Percentiles rank a stretch among this genome's conserved stretches.
Conservation (phyloP, 1,284 basidiomycete species). For the Marasmius tenuissimus region DNA sequence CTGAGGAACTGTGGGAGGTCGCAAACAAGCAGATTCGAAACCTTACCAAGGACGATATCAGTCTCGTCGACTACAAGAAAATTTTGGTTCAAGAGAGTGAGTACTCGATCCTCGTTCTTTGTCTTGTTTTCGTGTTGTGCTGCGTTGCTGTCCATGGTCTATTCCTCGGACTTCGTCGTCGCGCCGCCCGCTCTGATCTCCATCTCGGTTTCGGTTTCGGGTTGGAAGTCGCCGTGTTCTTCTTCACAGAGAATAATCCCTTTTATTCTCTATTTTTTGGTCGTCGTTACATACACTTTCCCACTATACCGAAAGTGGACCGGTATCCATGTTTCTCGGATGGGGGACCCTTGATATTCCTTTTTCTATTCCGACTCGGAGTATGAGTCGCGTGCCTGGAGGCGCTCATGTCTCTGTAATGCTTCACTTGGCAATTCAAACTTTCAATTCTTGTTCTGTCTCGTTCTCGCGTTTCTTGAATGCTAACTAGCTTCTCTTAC, state of each 20-base stretch:
- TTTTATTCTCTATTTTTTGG: too few species aligned
- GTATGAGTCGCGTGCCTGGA: not conserved
- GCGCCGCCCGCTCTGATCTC: too few species aligned
- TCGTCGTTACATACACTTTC: too few species aligned
- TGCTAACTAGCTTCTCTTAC: slow-evolving; percentile 7
- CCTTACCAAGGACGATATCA: slow-evolving; percentile 86
- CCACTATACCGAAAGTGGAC: too few species aligned
- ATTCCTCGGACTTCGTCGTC: too few species aligned
- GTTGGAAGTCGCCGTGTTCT: too few species aligned
- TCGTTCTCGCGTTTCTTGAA: not conserved
- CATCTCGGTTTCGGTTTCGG: too few species aligned
- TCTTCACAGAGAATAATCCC: too few species aligned
- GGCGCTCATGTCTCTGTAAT: not conserved
- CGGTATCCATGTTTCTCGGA: too few species aligned
- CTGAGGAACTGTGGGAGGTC: slow-evolving; percentile 98
- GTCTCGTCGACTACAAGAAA: slow-evolving; percentile 90
- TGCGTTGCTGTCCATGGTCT: slow-evolving; percentile 17
- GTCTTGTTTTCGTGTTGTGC: slow-evolving; percentile 11
- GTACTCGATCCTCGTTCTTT: slow-evolving; percentile 21
- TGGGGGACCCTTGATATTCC: not conserved
- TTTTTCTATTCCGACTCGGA: not conserved
- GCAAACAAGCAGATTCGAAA: slow-evolving; percentile 94
- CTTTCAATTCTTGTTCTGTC: not conserved
- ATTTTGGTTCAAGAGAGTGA: slow-evolving; percentile 69
- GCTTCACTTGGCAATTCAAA: not conserved